These are phyloP conservation scores for Scytalidium sp. DNA, from an alignment of 2,329 filamentous ascomycete species.

Conservation along the genomic window DNA sequence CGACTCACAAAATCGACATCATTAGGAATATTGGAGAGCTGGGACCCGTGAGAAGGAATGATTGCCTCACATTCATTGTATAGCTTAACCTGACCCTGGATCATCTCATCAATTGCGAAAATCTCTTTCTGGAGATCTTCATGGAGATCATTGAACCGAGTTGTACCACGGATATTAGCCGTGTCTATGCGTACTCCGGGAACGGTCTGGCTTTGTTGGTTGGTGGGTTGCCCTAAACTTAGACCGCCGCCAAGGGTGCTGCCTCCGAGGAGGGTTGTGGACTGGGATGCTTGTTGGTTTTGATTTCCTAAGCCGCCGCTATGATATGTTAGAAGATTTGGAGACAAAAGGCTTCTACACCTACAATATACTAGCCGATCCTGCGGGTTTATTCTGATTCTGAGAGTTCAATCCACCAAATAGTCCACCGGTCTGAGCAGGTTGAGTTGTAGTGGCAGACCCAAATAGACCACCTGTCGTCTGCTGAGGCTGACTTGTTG, in stretches of 20 bases:
- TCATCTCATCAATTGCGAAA: conserved; percentile 72
- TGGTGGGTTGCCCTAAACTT: conserved; percentile 45
- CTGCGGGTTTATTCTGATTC: conserved; percentile 24
- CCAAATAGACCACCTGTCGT: conserved; percentile 29
- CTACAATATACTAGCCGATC: conserved; percentile 24
- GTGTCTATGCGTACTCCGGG: conserved; percentile 77
- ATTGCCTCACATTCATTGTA: conserved; percentile 74
- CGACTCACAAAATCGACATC: conserved; percentile 63
- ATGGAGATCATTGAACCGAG: conserved; percentile 86
- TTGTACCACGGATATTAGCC: conserved; percentile 77
- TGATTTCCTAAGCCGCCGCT: conserved; percentile 21
- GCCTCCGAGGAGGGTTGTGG: conserved; percentile 24
- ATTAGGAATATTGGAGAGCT: conserved; percentile 61
- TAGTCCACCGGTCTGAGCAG: conserved; percentile 22
- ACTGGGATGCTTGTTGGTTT: conserved; percentile 17
- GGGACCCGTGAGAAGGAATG: conserved; percentile 58
- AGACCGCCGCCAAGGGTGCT: conserved; percentile 30
- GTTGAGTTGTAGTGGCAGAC: conserved; percentile 20
- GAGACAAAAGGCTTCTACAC: conserved; percentile 4
- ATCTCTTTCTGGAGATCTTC: conserved; percentile 79
- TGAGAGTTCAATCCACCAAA: conserved; percentile 22
- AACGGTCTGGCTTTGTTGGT: conserved; percentile 49
- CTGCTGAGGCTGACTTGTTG: conserved; percentile 16
- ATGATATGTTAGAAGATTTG: conserved; percentile 7
- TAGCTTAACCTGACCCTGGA: conserved; percentile 75